A percentile compares a stretch with the other conserved stretches of the same genome.
These are phyloP conservation scores for Aspergillus funiculosus DNA, from an alignment of 495 filamentous ascomycete genomes.

Conservation along the genomic window DNA sequence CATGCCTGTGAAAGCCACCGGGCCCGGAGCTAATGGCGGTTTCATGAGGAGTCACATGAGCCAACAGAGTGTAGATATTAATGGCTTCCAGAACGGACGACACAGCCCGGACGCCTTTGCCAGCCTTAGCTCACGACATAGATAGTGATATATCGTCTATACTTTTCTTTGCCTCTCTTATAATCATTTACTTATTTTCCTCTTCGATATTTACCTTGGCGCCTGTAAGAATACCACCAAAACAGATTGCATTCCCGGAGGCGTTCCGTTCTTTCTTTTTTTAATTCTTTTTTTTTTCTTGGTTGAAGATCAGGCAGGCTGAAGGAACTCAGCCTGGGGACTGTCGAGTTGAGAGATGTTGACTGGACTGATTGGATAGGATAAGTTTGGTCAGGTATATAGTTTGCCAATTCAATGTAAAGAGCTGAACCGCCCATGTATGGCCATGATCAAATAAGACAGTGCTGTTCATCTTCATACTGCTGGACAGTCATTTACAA, in stretches of 20 bases:
- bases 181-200: not conserved
- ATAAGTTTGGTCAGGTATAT: too few relatives aligned
- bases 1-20: slow-evolving; percentile 17
- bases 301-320: too few relatives aligned
- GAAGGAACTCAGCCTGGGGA: not conserved
- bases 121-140: slow-evolving; percentile 68
- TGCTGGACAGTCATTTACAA: too few relatives aligned
- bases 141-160: slow-evolving; percentile 18
- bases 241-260: slow-evolving; percentile 11
- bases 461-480: too few relatives aligned
- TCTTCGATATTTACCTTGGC: slow-evolving; percentile 2
- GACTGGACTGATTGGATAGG: slow-evolving; percentile 6
- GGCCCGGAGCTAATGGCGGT: slow-evolving; percentile 8
- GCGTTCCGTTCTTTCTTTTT: not conserved
- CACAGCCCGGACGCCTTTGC: slow-evolving; percentile 97
- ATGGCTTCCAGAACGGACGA: slow-evolving; percentile 64
- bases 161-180: slow-evolving; percentile 4
- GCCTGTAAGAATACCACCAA: slow-evolving; percentile 11
- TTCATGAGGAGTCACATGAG: slow-evolving; percentile 59
- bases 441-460: too few relatives aligned
- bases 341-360: not conserved
- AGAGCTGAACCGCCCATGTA: too few relatives aligned
- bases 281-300: too few relatives aligned
- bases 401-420: slow-evolving; percentile 2
- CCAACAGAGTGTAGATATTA: slow-evolving; percentile 84